phyloP scores from a whole-genome alignment of 164 flowering plant species.

The Saururus chinensis region DNA sequence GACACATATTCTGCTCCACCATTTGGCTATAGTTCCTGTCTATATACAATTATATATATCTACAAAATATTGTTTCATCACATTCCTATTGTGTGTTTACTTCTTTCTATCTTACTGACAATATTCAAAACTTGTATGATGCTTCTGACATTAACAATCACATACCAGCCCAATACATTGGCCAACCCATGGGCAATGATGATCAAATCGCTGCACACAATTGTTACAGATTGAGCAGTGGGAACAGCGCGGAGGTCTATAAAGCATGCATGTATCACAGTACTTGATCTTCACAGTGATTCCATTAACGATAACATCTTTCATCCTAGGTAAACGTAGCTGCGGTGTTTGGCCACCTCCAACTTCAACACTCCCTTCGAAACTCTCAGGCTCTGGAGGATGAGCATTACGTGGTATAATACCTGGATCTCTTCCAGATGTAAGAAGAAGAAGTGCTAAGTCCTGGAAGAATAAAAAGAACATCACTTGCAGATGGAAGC shows the following conservation, averaged over 20 bases:
- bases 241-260: slow-evolving; percentile 96
- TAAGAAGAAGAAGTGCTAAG: slow-evolving; percentile 70
- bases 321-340: slow-evolving; percentile 66
- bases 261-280: slow-evolving; percentile 98
- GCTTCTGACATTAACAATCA: neutral
- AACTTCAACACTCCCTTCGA: slow-evolving; percentile 49
- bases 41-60: too few species aligned
- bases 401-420: slow-evolving; percentile 92
- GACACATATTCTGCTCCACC: too few species aligned
- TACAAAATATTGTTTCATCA: too few species aligned
- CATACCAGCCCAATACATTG: slow-evolving; percentile 97
- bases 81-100: too few species aligned
- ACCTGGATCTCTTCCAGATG: slow-evolving; percentile 98
- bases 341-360: slow-evolving; percentile 81
- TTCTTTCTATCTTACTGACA: too few species aligned
- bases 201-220: slow-evolving; percentile 91
- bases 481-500: neutral
- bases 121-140: too few species aligned
- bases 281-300: slow-evolving; percentile 69
- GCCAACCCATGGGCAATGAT: slow-evolving; percentile 99
- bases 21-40: too few species aligned
- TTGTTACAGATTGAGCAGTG: slow-evolving; percentile 90
- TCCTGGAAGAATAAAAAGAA: slow-evolving; percentile 27
- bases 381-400: slow-evolving; percentile 92
- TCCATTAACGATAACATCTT: slow-evolving; percentile 84